Conservation (phyloP, 2,329 filamentous ascomycete genomes). For the Davidsoniella eucalypti region DNA sequence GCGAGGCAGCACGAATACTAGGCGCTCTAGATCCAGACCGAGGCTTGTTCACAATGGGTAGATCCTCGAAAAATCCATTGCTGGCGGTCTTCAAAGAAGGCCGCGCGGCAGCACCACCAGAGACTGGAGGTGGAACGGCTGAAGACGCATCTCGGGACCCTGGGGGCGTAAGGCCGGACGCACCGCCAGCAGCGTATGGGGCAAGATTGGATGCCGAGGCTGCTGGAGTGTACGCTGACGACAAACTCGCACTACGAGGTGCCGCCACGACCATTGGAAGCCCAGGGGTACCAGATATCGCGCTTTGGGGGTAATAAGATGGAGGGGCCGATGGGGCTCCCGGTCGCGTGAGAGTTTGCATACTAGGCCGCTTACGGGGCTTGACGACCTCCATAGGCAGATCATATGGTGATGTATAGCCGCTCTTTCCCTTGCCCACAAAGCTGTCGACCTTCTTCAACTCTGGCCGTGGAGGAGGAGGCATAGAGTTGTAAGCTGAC, state of each 20-base stretch:
- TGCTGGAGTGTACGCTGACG: constrained; percentile 16
- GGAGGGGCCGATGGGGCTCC: constrained; percentile 15
- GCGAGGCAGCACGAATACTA: constrained; percentile 27
- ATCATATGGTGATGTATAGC: constrained; percentile 90
- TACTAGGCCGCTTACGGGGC: constrained; percentile 47
- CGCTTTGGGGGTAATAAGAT: constrained; percentile 15
- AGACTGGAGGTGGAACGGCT: constrained; percentile 14
- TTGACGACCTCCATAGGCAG: constrained; percentile 76
- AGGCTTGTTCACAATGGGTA: constrained; percentile 47
- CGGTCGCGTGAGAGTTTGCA: constrained; percentile 25
- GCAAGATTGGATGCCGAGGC: constrained; percentile 13
- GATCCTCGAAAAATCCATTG: constrained; percentile 60
- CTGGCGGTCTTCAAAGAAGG: constrained; percentile 24
- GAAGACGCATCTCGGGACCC: constrained; percentile 11
- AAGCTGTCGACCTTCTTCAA: constrained; percentile 61
- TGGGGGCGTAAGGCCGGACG: constrained; percentile 13
- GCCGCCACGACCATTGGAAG: constrained; percentile 29
- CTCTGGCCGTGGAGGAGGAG: constrained; percentile 26
- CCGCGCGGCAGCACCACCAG: constrained; percentile 19
- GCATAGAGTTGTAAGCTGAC: constrained; percentile 22
- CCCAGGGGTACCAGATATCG: constrained; percentile 22
- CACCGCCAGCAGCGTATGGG: background rate
- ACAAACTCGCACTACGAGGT: constrained; percentile 47
- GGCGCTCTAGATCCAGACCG: constrained; percentile 40
- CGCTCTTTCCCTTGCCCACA: constrained; percentile 74